Evolutionary conservation across 108 stramenopile species (phyloP).

Genomic region (Nitzschia sp.): DNA sequence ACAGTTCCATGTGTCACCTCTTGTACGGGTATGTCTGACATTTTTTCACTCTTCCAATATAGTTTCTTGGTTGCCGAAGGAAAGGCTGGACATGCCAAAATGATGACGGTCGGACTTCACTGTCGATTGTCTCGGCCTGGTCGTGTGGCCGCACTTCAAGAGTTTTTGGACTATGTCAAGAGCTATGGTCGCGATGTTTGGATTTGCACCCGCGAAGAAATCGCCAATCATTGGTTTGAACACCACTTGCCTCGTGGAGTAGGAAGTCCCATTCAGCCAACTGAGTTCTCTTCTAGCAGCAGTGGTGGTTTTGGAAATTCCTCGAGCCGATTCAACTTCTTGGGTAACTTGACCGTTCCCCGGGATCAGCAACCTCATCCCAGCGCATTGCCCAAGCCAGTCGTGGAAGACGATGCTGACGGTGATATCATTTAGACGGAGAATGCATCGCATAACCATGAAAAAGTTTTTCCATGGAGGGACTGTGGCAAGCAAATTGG

Average conservation of each 20-base stretch:
- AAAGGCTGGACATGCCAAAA: constrained; percentile 76
- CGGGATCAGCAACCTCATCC: constrained; percentile 8
- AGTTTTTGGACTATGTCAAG: constrained; percentile 89
- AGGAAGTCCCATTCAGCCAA: constrained; percentile 37
- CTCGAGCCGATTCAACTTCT: constrained; percentile 19
- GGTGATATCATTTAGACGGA: constrained; percentile 19
- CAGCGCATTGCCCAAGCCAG: neutral
- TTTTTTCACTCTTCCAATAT: neutral
- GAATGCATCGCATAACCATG: neutral
- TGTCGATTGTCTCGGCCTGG: constrained; percentile 89
- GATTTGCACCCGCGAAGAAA: constrained; percentile 89
- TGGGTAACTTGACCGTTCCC: constrained; percentile 22
- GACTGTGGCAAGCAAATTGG: no score
- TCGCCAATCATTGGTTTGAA: constrained; percentile 89
- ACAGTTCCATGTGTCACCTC: neutral
- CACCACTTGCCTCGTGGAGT: constrained; percentile 60
- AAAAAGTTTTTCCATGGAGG: no score
- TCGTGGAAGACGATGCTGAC: neutral
- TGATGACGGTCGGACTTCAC: constrained; percentile 93
- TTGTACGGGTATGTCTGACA: neutral
- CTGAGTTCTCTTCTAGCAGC: neutral
- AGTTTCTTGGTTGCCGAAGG: constrained; percentile 84
- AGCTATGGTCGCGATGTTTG: constrained; percentile 88
- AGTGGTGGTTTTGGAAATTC: constrained; percentile 1
- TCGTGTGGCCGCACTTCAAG: constrained; percentile 80